Base-by-base conservation (phyloP, 495 filamentous ascomycete genomes). In the Pyronema omphalodes region DNA sequence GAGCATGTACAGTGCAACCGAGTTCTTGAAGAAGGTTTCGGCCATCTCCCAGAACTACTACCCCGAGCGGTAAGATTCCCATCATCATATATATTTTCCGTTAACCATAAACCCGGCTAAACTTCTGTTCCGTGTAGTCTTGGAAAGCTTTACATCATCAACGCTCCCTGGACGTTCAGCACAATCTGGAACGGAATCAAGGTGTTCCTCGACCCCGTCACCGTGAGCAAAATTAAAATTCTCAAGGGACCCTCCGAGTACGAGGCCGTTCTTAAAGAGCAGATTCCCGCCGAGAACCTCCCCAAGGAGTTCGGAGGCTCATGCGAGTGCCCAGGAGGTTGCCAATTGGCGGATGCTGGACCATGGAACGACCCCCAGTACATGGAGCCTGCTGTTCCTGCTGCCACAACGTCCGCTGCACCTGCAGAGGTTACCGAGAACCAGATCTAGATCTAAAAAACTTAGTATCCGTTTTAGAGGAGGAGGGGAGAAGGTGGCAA, bases 131-230 rank as follows among this genome's bases (percentile, higher is more conserved):
- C 23, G 5, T 23, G 58, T 57, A 49, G 40, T 9, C 46, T 68
- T 46, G 37, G 61, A 54, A 48, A 64, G 40, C 37, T 49, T 7
- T 56, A 94, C 74, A 69, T 96, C 50, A 94, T 95, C 79, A 96
- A 96, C 71, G 86, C 88, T 14, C 88, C 87, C 39, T 94, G 88
- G 86, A 86, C 86, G 23, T 94, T 93, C 76, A 77, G 78, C 58
- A 72, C 70, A 57, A 84, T 83, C 49, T 96, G 89, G 74, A 77
- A 69, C 66, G 73, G 91, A 49, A 74, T 96, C 66, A 93, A 93
- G 74, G 74, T 75, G 18, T 95, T 93, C 75, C 73, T 98, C 48
- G 91, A 98, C 72, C 91, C 91, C 50, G 86, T 96, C 61, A 98
- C 91, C 19, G 62, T 63, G 53, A 52, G 36, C 56, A 98, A 98